Base-by-base conservation (phyloP, 148 eudicot species). In the Spergularia bocconei region DNA sequence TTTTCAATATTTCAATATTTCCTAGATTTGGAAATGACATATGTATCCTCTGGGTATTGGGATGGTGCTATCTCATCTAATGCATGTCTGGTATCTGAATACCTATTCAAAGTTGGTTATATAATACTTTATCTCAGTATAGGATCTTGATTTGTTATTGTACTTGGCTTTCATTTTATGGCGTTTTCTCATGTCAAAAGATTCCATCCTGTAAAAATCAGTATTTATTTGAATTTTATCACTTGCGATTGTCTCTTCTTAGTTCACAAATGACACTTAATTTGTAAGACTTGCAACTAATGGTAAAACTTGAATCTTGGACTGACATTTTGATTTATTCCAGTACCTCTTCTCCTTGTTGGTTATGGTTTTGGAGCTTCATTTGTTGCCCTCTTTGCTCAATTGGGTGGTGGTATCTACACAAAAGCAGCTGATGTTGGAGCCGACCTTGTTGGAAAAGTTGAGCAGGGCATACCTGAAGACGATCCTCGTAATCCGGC, bases 371-470 rank as follows among this genome's bases (percentile, higher is more conserved):
- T 95, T 87, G 99, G 99, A 76, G 99, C 99, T 84, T 95, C 99
- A 54, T 95, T 95, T 79, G 99, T 95, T 63, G 99, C 99, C 73
- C 98, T 95, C 77, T 95, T 95, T 80, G 99, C 99, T 78, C 99
- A 95, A 83, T 72, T 95, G 88, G 99, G 99, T 84, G 99, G 99
- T 84, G 99, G 99, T 78, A 95, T 95, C 84, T 95, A 81, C 84
- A 95, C 99, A n/a, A 95, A 95, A 87, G 99, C 99, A 50, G 99
- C 99, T 85, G 99, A 95, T 85, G 99, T 95, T 76, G 99, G 99
- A 69, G 99, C 99, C 75, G 99, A 95, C 77, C 97, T 95, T 82
- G 99, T 95, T 76, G 99, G 99, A 70, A 95, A 95, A 84, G 93
- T 95, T 69, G 99, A 95, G 83, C 99, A 95, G 89, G 99, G 99